A percentile compares a stretch with the other conserved stretches of the same genome.
Conservation (phyloP, 2,329 filamentous ascomycete species). For the Hypomyces perniciosus region DNA sequence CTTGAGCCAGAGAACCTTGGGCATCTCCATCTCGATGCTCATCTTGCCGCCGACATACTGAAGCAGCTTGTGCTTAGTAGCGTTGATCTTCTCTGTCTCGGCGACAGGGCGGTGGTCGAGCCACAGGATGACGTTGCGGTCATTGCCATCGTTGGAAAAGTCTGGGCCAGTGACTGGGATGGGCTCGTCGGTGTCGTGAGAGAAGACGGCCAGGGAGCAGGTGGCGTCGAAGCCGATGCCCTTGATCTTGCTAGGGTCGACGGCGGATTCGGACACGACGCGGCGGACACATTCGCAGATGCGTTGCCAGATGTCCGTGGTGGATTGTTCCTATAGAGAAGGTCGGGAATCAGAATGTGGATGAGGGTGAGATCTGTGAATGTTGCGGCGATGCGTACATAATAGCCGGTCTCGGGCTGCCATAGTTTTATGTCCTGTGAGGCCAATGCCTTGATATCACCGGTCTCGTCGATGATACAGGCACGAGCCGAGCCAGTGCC, state of each 20-base stretch:
- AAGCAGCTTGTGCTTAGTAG: conserved; percentile 83
- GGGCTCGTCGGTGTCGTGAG: conserved; percentile 82
- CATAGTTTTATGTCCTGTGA: conserved; percentile 73
- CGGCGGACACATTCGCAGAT: conserved; percentile 85
- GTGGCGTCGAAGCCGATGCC: conserved; percentile 97
- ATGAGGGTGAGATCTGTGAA: not conserved
- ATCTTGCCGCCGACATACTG: conserved; percentile 96
- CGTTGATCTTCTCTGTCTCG: conserved; percentile 91
- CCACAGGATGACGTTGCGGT: conserved; percentile 95
- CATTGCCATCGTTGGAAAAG: conserved; percentile 68
- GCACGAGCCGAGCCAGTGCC: conserved; percentile 93
- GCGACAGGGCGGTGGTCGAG: conserved; percentile 88
- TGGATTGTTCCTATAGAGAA: conserved; percentile 76
- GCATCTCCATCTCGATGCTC: conserved; percentile 99
- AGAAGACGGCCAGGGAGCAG: conserved; percentile 92
- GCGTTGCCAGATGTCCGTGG: conserved; percentile 91
- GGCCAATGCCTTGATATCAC: conserved; percentile 75
- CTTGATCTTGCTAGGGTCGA: conserved; percentile 68
- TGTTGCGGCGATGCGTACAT: conserved; percentile 43
- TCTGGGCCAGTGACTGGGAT: conserved; percentile 83
- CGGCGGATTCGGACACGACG: conserved; percentile 73
- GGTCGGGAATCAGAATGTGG: conserved; percentile 5
- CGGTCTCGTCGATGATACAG: conserved; percentile 87
- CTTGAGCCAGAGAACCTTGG: conserved; percentile 97
- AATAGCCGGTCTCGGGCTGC: conserved; percentile 71